Evolutionary conservation across 768 basidiomycete species (phyloP).

Genomic region (Phylloporus scabripes): DNA sequence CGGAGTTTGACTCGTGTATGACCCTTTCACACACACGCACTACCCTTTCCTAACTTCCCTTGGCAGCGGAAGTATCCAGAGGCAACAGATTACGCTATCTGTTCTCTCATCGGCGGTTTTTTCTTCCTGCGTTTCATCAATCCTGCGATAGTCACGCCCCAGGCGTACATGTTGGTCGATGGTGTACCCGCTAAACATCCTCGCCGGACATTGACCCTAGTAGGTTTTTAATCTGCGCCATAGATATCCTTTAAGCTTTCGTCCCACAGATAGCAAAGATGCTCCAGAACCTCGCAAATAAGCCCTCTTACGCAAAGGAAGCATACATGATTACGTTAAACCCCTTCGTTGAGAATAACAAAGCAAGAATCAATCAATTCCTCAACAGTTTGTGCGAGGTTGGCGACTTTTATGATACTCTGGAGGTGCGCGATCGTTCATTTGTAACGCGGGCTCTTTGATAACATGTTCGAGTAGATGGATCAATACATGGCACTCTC

Average conservation of each 20-base stretch:
- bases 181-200: constrained; percentile 98
- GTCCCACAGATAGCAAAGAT: constrained; percentile 89
- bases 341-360: constrained; percentile 98
- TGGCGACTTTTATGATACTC: constrained; percentile 97
- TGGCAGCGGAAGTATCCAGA: constrained; percentile 95
- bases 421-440: constrained; percentile 61
- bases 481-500: constrained; percentile 99
- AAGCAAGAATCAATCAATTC: constrained; percentile 95
- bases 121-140: constrained; percentile 99
- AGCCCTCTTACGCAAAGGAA: constrained; percentile 96
- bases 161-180: constrained; percentile 99
- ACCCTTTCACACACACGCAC: constrained; percentile 4
- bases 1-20: constrained; percentile 88
- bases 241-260: constrained; percentile 3
- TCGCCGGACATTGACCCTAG: constrained; percentile 89
- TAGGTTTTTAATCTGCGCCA: constrained; percentile 20
- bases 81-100: constrained; percentile 96
- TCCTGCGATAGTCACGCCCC: constrained; percentile 97
- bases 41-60: constrained; percentile 6
- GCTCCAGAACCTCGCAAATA: constrained; percentile 98
- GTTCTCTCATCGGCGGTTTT: constrained; percentile 97
- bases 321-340: constrained; percentile 98
- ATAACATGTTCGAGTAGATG: constrained; percentile 54
- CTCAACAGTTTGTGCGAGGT: constrained; percentile 97
- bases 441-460: not conserved